Conservation (phyloP, 2,329 filamentous ascomycete genomes). For the Ophiostoma ulmi region DNA sequence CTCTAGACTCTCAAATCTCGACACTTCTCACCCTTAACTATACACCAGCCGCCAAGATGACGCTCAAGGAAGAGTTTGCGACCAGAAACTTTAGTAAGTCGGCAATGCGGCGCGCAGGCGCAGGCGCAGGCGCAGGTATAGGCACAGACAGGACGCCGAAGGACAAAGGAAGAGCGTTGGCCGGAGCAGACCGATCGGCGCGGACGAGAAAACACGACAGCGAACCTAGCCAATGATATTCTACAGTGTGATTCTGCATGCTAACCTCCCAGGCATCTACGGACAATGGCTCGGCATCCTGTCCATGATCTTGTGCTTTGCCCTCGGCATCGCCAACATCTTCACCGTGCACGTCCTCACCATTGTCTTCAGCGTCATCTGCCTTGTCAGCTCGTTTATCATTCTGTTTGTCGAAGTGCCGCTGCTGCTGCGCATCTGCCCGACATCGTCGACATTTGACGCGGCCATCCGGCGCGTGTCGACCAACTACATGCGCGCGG, state of each 20-base stretch:
- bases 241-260: neutral
- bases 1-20: neutral
- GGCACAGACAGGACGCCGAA: neutral
- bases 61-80: slow-evolving; percentile 66
- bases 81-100: slow-evolving; percentile 66
- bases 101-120: neutral
- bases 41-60: slow-evolving; percentile 30
- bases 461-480: slow-evolving; percentile 83
- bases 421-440: slow-evolving; percentile 93
- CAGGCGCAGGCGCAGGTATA: too few relatives aligned
- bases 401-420: slow-evolving; percentile 88
- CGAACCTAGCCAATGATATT: too few relatives aligned
- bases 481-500: slow-evolving; percentile 94
- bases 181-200: neutral
- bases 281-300: slow-evolving; percentile 70
- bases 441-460: slow-evolving; percentile 87
- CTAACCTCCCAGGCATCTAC: slow-evolving; percentile 56
- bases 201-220: too few relatives aligned
- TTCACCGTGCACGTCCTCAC: slow-evolving; percentile 49
- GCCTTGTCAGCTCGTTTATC: slow-evolving; percentile 61
- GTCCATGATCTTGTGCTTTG: slow-evolving; percentile 66
- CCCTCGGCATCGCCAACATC: slow-evolving; percentile 63
- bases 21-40: neutral
- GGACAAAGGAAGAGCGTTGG: neutral
- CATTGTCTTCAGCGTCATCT: slow-evolving; percentile 50